A percentile compares a stretch with the other conserved stretches of the same genome.
Evolutionary conservation across 2,329 filamentous ascomycete species (phyloP).

Genomic region (Cercospora sp.): DNA sequence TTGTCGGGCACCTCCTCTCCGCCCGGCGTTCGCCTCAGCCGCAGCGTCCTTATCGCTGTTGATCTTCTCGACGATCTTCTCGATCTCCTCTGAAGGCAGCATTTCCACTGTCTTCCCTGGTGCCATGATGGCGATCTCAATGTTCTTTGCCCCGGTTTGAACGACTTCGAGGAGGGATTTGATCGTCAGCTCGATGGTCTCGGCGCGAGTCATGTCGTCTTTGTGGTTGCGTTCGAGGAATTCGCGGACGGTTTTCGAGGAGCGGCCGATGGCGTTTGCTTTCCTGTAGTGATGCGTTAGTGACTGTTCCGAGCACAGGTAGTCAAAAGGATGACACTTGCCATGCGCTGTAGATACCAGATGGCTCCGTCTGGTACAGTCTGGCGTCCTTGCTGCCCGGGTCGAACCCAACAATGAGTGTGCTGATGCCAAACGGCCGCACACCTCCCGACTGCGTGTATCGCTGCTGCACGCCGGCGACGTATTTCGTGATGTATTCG

Average conservation of each 20-base stretch:
- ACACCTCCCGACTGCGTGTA: slow-evolving; percentile 99
- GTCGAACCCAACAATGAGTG: slow-evolving; percentile 97
- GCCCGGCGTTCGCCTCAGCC: slow-evolving; percentile 88
- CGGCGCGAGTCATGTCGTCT: slow-evolving; percentile 93
- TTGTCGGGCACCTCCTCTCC: slow-evolving; percentile 58
- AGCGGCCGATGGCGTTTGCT: slow-evolving; percentile 96
- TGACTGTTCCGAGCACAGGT: slow-evolving; percentile 24
- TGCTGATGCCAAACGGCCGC: slow-evolving; percentile 97
- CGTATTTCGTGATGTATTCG: slow-evolving; percentile 99
- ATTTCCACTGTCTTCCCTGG: slow-evolving; percentile 89
- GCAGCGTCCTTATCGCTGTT: slow-evolving; percentile 96
- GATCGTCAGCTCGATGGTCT: slow-evolving; percentile 94
- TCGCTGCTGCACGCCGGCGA: slow-evolving; percentile 95
- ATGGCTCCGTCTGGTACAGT: slow-evolving; percentile 98
- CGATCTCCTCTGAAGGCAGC: slow-evolving; percentile 92
- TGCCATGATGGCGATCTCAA: slow-evolving; percentile 98
- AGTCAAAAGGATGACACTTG: slow-evolving; percentile 51
- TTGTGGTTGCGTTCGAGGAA: slow-evolving; percentile 99
- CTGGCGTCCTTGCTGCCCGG: slow-evolving; percentile 84
- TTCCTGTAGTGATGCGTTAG: slow-evolving; percentile 64
- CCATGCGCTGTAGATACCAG: slow-evolving; percentile 98
- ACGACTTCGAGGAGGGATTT: slow-evolving; percentile 98
- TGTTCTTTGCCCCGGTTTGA: slow-evolving; percentile 98
- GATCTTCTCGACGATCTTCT: slow-evolving; percentile 96
- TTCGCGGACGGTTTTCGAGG: slow-evolving; percentile 97